Conservation (phyloP, 2,329 filamentous ascomycete species). For the Ophiostoma pallidulum region DNA sequence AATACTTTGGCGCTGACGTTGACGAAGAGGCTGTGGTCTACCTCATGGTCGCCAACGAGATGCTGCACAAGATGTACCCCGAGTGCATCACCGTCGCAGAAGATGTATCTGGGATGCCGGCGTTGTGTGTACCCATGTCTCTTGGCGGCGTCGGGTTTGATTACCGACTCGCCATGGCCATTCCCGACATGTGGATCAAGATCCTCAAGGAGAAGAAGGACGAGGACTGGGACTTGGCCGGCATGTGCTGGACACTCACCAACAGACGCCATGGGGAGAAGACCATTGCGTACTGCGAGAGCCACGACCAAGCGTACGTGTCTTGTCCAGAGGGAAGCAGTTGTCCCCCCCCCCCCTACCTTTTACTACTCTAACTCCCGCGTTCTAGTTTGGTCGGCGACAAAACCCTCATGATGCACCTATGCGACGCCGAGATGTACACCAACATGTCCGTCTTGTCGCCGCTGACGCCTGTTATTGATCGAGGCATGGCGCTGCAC, state of each 20-base stretch:
- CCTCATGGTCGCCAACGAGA: slow-evolving; percentile 91
- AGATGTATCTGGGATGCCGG: slow-evolving; percentile 97
- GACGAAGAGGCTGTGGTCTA: slow-evolving; percentile 94
- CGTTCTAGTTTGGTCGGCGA: slow-evolving; percentile 90
- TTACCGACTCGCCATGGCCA: slow-evolving; percentile 93
- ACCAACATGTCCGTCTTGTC: slow-evolving; percentile 89
- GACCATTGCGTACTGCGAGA: slow-evolving; percentile 95
- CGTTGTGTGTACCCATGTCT: slow-evolving; percentile 76
- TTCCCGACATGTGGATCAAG: slow-evolving; percentile 99
- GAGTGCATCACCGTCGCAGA: slow-evolving; percentile 86
- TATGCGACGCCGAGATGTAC: slow-evolving; percentile 95
- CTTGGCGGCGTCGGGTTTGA: slow-evolving; percentile 93
- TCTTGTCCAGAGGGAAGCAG: neutral
- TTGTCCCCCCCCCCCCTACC: neutral
- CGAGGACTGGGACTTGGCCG: slow-evolving; percentile 81
- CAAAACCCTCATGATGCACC: slow-evolving; percentile 95
- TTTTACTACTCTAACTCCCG: neutral
- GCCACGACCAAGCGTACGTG: slow-evolving; percentile 91
- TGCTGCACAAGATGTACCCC: slow-evolving; percentile 86
- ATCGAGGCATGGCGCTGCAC: slow-evolving; percentile 84
- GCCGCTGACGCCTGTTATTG: slow-evolving; percentile 78
- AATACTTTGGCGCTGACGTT: slow-evolving; percentile 84
- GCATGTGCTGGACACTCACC: slow-evolving; percentile 76
- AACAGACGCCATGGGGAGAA: slow-evolving; percentile 95
- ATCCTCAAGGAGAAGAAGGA: slow-evolving; percentile 90